Percentiles rank a stretch among this genome's conserved stretches.
phyloP scores from a whole-genome alignment of 2,329 filamentous ascomycete genomes.

The Botrytis porri region DNA sequence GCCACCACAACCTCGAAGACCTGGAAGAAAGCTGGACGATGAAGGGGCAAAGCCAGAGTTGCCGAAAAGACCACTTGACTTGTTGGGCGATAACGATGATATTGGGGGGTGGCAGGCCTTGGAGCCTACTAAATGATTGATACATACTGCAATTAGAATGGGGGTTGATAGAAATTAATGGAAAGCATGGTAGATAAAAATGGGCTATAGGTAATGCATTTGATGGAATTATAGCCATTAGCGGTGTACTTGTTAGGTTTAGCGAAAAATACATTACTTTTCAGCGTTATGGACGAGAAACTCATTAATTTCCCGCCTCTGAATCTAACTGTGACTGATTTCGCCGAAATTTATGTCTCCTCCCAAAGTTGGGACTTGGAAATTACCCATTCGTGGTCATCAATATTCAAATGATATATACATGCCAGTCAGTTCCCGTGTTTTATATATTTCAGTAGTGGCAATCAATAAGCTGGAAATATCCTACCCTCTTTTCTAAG shows the following conservation, averaged over 20 bases:
- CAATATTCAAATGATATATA: neutral
- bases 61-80: conserved; percentile 33
- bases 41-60: conserved; percentile 31
- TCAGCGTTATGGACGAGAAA: neutral
- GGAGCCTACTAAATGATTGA: conserved; percentile 26
- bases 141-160: neutral
- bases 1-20: conserved; percentile 33
- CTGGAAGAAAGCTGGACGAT: conserved; percentile 23
- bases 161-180: neutral
- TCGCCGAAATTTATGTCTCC: too few relatives aligned
- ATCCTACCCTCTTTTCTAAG: neutral
- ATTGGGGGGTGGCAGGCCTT: conserved; percentile 34
- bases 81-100: conserved; percentile 32
- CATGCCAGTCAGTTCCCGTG: neutral
- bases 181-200: neutral
- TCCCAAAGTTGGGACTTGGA: neutral
- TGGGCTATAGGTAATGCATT: neutral
- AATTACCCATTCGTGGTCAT: neutral
- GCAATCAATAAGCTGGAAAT: neutral
- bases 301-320: neutral
- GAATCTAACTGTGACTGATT: neutral
- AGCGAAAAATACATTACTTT: neutral
- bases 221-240: neutral
- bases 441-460: neutral
- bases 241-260: neutral